These are phyloP conservation scores for Metrosideros polymorpha DNA, from an alignment of 441 rosid genomes.

Conservation along the genomic window DNA sequence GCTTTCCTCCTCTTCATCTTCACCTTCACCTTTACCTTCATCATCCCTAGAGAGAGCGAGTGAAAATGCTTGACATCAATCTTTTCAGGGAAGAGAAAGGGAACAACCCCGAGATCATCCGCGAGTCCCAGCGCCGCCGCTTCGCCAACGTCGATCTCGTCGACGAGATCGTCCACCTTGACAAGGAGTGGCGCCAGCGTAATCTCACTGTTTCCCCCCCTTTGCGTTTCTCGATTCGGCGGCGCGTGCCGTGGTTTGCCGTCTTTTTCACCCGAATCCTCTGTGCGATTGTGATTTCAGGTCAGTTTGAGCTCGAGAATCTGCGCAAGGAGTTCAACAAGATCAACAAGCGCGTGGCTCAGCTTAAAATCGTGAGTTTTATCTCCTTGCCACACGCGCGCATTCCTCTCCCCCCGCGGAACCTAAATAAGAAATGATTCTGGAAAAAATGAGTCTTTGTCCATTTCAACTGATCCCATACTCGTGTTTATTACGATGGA, in stretches of 20 bases:
- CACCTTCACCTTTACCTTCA: background rate
- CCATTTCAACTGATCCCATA: background rate
- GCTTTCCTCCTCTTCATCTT: background rate
- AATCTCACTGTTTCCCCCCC: background rate
- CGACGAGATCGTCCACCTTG: constrained; percentile 65
- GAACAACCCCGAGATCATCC: constrained; percentile 58
- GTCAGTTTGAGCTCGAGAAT: constrained; percentile 62
- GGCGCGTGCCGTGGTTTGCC: background rate
- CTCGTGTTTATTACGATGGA: background rate
- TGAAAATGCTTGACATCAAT: constrained; percentile 71
- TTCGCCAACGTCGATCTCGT: constrained; percentile 51
- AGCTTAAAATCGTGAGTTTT: constrained; percentile 57
- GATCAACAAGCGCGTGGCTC: constrained; percentile 63
- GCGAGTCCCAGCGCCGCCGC: constrained; percentile 79
- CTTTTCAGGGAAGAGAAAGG: constrained; percentile 80
- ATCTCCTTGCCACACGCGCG: no score
- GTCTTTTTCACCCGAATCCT: no score
- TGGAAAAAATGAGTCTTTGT: background rate
- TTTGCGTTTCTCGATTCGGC: background rate
- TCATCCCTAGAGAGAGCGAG: background rate
- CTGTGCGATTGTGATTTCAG: constrained; percentile 17
- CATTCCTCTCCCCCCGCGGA: background rate
- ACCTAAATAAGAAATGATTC: background rate
- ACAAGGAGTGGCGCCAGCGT: constrained; percentile 79
- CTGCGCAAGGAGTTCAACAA: constrained; percentile 65